Evolutionary conservation across 345 rosid species (phyloP).

Genomic region (Euphorbia peplus): DNA sequence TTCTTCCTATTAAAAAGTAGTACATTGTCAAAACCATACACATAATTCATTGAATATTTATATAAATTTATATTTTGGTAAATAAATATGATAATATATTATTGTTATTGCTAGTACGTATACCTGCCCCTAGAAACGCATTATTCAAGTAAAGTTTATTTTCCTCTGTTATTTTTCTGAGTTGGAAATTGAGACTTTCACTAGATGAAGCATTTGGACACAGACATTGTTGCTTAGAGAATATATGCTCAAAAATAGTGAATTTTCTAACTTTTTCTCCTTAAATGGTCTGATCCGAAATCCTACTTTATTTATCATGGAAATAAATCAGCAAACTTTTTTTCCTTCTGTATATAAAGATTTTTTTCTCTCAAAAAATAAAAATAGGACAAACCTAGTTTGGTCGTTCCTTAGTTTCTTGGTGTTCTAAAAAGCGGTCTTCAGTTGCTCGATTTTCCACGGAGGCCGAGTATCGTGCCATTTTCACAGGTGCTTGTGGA

Average conservation of each 20-base stretch:
- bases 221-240: not conserved
- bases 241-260: not conserved
- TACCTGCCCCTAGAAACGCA: not conserved
- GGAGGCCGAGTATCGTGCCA: too few relatives aligned
- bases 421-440: too few relatives aligned
- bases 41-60: not conserved
- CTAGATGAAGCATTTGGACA: not conserved
- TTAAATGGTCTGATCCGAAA: not conserved
- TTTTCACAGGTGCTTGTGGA: too few relatives aligned
- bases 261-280: not conserved
- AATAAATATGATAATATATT: too few relatives aligned
- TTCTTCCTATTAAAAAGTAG: not conserved
- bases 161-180: not conserved
- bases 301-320: not conserved
- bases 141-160: not conserved
- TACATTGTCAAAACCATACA: constrained; percentile 5
- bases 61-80: not conserved
- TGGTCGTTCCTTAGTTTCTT: too few relatives aligned
- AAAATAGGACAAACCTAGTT: too few relatives aligned
- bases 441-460: too few relatives aligned
- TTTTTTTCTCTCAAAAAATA: too few relatives aligned
- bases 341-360: not conserved
- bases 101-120: not conserved
- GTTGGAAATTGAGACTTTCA: not conserved
- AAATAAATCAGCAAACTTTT: not conserved